Evolutionary conservation across 805 yeast species (phyloP).

Genomic region (Wickerhamomyces alni): DNA sequence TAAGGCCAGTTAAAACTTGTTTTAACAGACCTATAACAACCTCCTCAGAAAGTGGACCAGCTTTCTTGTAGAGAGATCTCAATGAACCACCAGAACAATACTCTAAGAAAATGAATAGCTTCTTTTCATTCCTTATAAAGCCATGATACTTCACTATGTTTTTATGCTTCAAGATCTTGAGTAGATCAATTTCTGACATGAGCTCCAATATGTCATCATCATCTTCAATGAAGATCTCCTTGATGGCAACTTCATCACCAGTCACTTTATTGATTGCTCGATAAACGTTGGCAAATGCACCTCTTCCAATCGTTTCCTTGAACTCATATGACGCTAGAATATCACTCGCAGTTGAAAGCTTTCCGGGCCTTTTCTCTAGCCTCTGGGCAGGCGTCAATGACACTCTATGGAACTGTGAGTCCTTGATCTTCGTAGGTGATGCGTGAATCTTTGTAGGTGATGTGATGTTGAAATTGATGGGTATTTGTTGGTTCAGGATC

Average conservation of each 20-base stretch:
- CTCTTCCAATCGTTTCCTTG: constrained; percentile 70
- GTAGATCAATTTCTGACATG: constrained; percentile 61
- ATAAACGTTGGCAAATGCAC: constrained; percentile 88
- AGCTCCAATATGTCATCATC: constrained; percentile 56
- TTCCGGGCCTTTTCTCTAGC: constrained; percentile 36
- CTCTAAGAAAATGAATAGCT: constrained; percentile 71
- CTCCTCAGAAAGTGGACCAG: constrained; percentile 51
- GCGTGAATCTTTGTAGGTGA: too few species aligned
- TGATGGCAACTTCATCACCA: constrained; percentile 69
- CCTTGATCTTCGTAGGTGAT: constrained; percentile 13
- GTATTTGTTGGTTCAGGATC: constrained; percentile 8
- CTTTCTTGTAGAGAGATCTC: constrained; percentile 31
- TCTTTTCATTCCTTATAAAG: constrained; percentile 63
- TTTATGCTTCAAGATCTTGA: constrained; percentile 75
- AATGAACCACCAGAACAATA: constrained; percentile 68
- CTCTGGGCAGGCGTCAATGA: constrained; percentile 46
- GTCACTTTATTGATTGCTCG: constrained; percentile 64
- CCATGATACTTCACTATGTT: constrained; percentile 93
- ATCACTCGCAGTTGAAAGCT: constrained; percentile 16
- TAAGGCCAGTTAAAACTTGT: constrained; percentile 65
- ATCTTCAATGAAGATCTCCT: constrained; percentile 69
- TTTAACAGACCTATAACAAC: constrained; percentile 54
- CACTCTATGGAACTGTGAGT: constrained; percentile 6
- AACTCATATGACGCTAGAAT: constrained; percentile 38
- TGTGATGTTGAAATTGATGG: constrained; percentile 5